Conservation (phyloP, 495 filamentous ascomycete species). For the Poronia punctata region DNA sequence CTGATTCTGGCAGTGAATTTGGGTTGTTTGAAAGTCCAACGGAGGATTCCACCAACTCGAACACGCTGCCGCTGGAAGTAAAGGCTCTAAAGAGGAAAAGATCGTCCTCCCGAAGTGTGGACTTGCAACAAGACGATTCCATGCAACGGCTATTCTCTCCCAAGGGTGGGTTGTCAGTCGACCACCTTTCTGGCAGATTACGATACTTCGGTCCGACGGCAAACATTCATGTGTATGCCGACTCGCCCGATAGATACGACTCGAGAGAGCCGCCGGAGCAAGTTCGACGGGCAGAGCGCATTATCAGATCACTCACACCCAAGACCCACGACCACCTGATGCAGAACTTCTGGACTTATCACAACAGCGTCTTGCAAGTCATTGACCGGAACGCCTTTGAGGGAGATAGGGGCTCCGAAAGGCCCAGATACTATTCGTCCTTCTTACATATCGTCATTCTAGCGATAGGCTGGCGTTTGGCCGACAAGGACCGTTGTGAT, state of each 20-base stretch:
- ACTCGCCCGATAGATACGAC: conserved; percentile 6
- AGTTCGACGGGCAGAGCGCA: conserved; percentile 34
- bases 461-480: conserved; percentile 44
- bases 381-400: conserved; percentile 43
- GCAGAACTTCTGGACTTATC: conserved; percentile 45
- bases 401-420: conserved; percentile 37
- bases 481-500: conserved; percentile 40
- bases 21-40: conserved; percentile 9
- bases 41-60: background rate
- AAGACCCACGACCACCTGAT: conserved; percentile 47
- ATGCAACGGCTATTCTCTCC: conserved; percentile 37
- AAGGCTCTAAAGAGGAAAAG: conserved; percentile 19
- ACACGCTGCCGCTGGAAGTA: background rate
- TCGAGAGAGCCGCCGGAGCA: conserved; percentile 27
- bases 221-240: conserved; percentile 28
- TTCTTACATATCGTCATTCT: conserved; percentile 49
- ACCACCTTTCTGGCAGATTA: conserved; percentile 35
- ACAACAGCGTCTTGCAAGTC: conserved; percentile 40
- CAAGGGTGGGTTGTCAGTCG: conserved; percentile 36
- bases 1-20: conserved; percentile 24
- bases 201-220: conserved; percentile 46
- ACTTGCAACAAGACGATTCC: conserved; percentile 32
- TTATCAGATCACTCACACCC: conserved; percentile 34
- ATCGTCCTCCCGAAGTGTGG: conserved; percentile 20
- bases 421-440: conserved; percentile 39